Evolutionary conservation across 1,284 basidiomycete genomes (phyloP).

Genomic region (Anthracocystis panici-leucophaei): DNA sequence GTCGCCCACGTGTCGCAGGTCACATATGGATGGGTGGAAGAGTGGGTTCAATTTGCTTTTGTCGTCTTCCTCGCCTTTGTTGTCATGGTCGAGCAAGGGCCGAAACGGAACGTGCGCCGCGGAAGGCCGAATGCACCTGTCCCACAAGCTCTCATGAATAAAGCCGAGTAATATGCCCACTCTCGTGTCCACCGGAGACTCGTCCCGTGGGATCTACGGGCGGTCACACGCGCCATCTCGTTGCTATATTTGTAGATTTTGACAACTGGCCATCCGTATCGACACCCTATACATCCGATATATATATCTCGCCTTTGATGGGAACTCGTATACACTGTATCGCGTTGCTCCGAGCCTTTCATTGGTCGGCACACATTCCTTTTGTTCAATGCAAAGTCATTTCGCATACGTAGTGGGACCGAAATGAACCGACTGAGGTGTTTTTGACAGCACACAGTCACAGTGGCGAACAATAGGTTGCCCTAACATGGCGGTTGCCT

Average conservation of each 20-base stretch:
- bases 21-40: conserved; percentile 56
- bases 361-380: neutral
- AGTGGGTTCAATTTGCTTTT: conserved; percentile 59
- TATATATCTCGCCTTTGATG: too few relatives aligned
- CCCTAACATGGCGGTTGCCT: neutral
- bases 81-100: conserved; percentile 53
- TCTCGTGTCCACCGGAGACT: neutral
- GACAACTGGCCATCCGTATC: too few relatives aligned
- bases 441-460: neutral
- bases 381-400: neutral
- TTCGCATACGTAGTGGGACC: neutral
- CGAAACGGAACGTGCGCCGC: conserved; percentile 26
- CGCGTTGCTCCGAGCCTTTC: neutral
- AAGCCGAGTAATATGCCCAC: conserved; percentile 14
- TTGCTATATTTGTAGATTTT: neutral
- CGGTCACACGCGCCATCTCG: neutral
- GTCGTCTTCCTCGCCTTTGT: conserved; percentile 62
- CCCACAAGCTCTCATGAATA: conserved; percentile 11
- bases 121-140: conserved; percentile 7
- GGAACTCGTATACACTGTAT: too few relatives aligned
- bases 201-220: neutral
- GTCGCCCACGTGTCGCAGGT: conserved; percentile 48
- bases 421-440: neutral
- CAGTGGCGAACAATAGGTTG: neutral
- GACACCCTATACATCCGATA: too few relatives aligned